Evolutionary conservation across 2,329 filamentous ascomycete species (phyloP), one percentile per base, ranked within the genome.

Genomic region (Paecilomyces variotii): DNA sequence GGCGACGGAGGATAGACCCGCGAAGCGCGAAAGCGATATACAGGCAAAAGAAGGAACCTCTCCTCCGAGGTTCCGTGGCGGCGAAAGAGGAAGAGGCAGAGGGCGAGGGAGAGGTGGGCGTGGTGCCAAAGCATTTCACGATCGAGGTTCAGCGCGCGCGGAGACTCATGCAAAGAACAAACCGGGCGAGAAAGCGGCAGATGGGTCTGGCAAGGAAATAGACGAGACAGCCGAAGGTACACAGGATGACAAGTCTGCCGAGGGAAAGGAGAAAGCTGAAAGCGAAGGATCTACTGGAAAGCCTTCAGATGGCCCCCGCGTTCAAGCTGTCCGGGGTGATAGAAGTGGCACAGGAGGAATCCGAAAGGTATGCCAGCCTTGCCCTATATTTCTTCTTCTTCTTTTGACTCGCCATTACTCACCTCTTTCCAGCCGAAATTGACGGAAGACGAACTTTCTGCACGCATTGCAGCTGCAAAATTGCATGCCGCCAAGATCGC

Each of bases 371-470:
- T 62, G 53, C 57, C 57, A 57, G 35, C n/a, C 45, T 24, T 26
- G 25, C n/a, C 49, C 32, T 27, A 57, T 50, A 19, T 19, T 19
- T 19, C 1, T 19, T 19, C 3, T 9, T 32, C 7, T 32, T 12
- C 3, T 57, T 19, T 53, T 4, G 9, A 19, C 51, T 34, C 26
- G 12, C 27, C 34, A 26, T 50, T 19, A 55, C 64, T 70, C 59
- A 78, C 70, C 6, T 57, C 67, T 32, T 59, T 60, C 34, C 72
- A 84, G 71, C 81, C 82, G 2, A 86, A 86, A 71, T 79, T 88
- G 52, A 87, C 84, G 1, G 85, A 88, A 67, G 82, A 80, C 62
- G 82, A 88, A 69, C 78, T 89, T 6, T 79, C 78, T 2, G 81
- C 80, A 53, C 83, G 84, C 61, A 82, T 89, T 60, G 83, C 81